Percentiles rank a stretch among this genome's conserved stretches.
Evolutionary conservation across 2,329 filamentous ascomycete genomes (phyloP).

Genomic region (Elsinoe arachidis): DNA sequence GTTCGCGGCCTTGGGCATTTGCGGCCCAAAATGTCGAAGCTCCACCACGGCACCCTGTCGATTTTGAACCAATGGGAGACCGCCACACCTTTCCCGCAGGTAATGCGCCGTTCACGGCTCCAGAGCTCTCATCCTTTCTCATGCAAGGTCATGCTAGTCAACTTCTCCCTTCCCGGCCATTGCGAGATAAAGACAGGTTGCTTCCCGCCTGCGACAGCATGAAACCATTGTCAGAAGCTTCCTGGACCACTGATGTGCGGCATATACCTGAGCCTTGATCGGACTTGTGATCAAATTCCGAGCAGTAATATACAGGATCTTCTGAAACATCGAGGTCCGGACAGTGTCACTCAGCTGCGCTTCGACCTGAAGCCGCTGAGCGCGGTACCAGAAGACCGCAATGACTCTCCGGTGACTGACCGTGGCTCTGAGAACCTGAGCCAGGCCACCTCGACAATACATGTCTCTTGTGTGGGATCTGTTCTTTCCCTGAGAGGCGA

Average conservation of each 20-base stretch:
- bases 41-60: background rate
- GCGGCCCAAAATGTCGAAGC: background rate
- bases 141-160: conserved; percentile 5
- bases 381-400: background rate
- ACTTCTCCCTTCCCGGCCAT: background rate
- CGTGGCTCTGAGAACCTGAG: background rate
- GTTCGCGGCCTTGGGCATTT: background rate
- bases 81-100: background rate
- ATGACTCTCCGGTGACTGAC: conserved; percentile 4
- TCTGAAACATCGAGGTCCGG: conserved; percentile 25
- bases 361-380: background rate
- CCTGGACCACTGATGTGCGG: conserved; percentile 25
- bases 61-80: background rate
- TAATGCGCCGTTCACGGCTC: background rate
- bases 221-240: background rate
- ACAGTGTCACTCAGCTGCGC: conserved; percentile 16
- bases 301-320: conserved; percentile 18
- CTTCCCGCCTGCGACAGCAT: background rate
- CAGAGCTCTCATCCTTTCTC: background rate
- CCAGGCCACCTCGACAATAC: conserved; percentile 16
- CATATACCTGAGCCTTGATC: conserved; percentile 28
- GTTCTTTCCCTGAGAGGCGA: conserved; percentile 84
- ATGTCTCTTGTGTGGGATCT: conserved; percentile 65
- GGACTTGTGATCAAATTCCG: conserved; percentile 18
- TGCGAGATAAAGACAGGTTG: background rate